Evolutionary conservation across 495 filamentous ascomycete species (phyloP).

Genomic region (Choiromyces venosus): DNA sequence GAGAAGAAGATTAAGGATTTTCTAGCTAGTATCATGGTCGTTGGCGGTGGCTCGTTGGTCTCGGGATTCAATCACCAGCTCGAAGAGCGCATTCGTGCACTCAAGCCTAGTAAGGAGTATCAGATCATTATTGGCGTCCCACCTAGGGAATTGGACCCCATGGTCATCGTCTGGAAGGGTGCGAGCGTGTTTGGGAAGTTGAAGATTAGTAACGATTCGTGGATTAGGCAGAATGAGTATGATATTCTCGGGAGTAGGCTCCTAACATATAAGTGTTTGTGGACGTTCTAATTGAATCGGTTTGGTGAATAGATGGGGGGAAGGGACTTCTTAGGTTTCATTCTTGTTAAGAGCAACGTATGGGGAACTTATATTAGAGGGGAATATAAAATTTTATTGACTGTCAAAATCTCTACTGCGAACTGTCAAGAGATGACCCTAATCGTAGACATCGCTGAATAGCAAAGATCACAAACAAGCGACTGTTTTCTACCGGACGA

Average conservation of each 20-base stretch:
- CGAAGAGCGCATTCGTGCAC: constrained; percentile 71
- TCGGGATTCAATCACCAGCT: constrained; percentile 68
- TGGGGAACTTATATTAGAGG: no score
- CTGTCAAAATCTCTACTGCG: no score
- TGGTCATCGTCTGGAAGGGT: constrained; percentile 96
- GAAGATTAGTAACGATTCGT: constrained; percentile 77
- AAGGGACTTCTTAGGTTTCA: not conserved
- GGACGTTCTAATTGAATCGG: constrained; percentile 50
- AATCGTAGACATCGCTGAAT: no score
- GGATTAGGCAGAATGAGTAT: constrained; percentile 84
- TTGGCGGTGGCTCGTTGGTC: constrained; percentile 81
- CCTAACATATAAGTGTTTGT: constrained; percentile 83
- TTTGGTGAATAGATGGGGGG: not conserved
- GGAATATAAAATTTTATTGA: no score
- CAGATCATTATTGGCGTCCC: constrained; percentile 72
- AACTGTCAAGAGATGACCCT: no score
- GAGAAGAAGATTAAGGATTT: constrained; percentile 91
- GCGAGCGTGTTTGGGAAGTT: constrained; percentile 96
- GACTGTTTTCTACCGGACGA: no score
- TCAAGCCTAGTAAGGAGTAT: constrained; percentile 47
- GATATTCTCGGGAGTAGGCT: constrained; percentile 74
- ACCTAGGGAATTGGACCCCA: constrained; percentile 85
- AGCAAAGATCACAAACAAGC: no score
- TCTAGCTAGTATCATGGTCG: constrained; percentile 88
- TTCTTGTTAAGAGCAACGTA: no score